These are phyloP conservation scores for Coffea canephora DNA, from an alignment of 257 asterid genomes.

Conservation along the genomic window DNA sequence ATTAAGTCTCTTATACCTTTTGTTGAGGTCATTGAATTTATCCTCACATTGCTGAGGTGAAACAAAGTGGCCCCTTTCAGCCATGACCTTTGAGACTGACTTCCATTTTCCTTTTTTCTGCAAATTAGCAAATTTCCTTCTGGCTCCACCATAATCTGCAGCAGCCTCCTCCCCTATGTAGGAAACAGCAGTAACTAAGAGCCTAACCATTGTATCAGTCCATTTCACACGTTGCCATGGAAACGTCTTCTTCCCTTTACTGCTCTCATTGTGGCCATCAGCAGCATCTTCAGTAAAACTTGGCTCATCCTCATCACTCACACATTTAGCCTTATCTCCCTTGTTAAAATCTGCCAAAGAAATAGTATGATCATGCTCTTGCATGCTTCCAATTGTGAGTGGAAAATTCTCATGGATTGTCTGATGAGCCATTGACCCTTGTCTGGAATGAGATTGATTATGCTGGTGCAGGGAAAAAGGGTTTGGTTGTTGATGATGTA, in stretches of 20 bases:
- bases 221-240: constrained; percentile 59
- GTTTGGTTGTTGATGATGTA: constrained; percentile 48
- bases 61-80: constrained; percentile 74
- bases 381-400: constrained; percentile 45
- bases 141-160: constrained; percentile 37
- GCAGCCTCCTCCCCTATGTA: constrained; percentile 66
- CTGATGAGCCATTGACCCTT: constrained; percentile 39
- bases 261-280: constrained; percentile 29
- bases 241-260: constrained; percentile 52
- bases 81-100: constrained; percentile 80
- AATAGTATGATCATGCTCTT: constrained; percentile 39
- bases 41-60: constrained; percentile 96
- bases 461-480: constrained; percentile 31
- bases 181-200: constrained; percentile 70
- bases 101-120: constrained; percentile 85
- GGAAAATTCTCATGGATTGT: constrained; percentile 52
- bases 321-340: constrained; percentile 41
- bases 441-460: constrained; percentile 31
- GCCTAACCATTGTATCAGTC: constrained; percentile 63
- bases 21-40: constrained; percentile 83
- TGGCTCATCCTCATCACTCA: constrained; percentile 74
- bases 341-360: constrained; percentile 39
- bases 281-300: constrained; percentile 50
- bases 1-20: constrained; percentile 82
- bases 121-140: constrained; percentile 50